Evolutionary conservation across 2,329 filamentous ascomycete genomes (phyloP), one percentile per base, ranked within the genome.

Genomic region (Acrocalymma vagum): DNA sequence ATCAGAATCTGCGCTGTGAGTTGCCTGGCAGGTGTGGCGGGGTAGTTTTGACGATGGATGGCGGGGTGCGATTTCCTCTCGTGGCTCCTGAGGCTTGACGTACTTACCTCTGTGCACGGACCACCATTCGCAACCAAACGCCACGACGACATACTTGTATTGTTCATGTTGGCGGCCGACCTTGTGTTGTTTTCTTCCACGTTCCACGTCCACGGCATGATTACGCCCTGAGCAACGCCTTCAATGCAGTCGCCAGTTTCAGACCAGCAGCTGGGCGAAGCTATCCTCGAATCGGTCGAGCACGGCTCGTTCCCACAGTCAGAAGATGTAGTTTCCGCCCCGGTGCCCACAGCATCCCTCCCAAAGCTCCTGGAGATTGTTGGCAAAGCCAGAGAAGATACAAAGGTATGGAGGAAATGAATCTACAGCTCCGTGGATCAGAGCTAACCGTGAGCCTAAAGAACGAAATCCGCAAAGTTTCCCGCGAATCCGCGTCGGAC

Each of bases 401-500:
- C 80, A 36, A 80, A 82, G 70, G 80, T 80, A 51, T 10, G 55
- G 20, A 30, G 15, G 14, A 11, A 15, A 21, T 15, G 13, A n/a
- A 9, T n/a, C 7, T 13, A 23, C 2, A 5, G 11, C 14, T 8
- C n/a, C n/a, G n/a, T n/a, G n/a, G 4, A 25, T 5, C 14, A 22
- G 29, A 15, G 39, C 45, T 55, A 25, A 56, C 13, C 14, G 7
- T 29, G 9, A 35, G 18, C 8, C 29, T 38, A 37, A 56, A 88
- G 84, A 72, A 79, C 45, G 85, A 95, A 58, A 87, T 97, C 43
- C 86, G 85, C 51, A 70, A 76, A 15, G 82, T 94, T 48, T 95
- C 92, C 69, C 82, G 84, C 62, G 84, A 90, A 53, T 87, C 85
- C 13, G 87, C 86, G 41, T 82, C 85, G 25, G 87, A 95, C 60